Evolutionary conservation across 2,329 filamentous ascomycete genomes (phyloP), one percentile per base, ranked within the genome.

Genomic region (Cladosporium phlei): DNA sequence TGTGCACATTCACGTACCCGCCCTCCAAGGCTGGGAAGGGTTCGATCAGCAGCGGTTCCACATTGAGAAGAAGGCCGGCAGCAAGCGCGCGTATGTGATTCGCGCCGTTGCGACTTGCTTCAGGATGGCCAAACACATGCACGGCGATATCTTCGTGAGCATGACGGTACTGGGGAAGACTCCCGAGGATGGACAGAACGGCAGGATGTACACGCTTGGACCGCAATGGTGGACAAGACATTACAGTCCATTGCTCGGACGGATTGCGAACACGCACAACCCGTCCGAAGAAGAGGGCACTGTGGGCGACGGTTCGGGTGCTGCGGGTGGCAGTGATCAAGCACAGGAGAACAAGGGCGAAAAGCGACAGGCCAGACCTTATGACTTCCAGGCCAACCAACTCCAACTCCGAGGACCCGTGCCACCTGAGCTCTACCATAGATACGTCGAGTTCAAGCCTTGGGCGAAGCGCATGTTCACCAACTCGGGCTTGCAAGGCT

Each of bases 391-490:
- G 74, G 87, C 91, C 29, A 90, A 88, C 63, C 86, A 96, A 65
- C 82, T 96, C 59, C 91, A 96, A 64, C 76, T 97, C 6, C 75
- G 78, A 35, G 91, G 91, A 0, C 91, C 91, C 0, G 84, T 93
- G 0, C 90, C 91, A 0, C 72, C 80, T 2, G 74, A 82, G 52
- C 73, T 97, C 25, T 95, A 95, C 65, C 90, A 96, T 64, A 85
- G 89, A 55, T 97, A 86, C 61, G 90, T 96, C 48, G 90, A 95
- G 64, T 96, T 96, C 68, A 85, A 82, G 47, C 89, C 90, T 20
- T 88, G 95, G 60, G 86, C 97, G 46, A 87, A 86, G 40, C 80
- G 82, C 53, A 94, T 96, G 82, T 97, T 95, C 68, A 85, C 82
- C 1, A 79, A 80, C 8, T 79, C 79, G 21, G 90, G 89, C 43